A percentile compares a stretch with the other conserved stretches of the same genome.
These are phyloP conservation scores for Penicillium sp. DNA, from an alignment of 2,329 filamentous ascomycete genomes.

Conservation along the genomic window DNA sequence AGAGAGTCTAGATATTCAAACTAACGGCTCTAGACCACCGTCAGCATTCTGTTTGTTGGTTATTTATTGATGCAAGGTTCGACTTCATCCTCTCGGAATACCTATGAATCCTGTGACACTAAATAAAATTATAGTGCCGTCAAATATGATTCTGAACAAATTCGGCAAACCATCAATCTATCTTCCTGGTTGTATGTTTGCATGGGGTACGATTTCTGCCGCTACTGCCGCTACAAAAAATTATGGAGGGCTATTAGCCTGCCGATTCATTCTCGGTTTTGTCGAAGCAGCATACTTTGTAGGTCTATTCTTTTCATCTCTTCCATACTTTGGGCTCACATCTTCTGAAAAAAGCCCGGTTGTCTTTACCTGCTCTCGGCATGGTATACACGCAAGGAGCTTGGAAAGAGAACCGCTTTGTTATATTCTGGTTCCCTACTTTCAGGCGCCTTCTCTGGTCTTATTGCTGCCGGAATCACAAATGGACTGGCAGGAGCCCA, in stretches of 20 bases:
- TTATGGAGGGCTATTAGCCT: conserved; percentile 53
- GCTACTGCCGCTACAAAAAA: conserved; percentile 44
- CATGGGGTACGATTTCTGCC: conserved; percentile 67
- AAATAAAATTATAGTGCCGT: conserved; percentile 41
- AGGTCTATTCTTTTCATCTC: conserved; percentile 47
- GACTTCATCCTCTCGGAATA: too few relatives aligned
- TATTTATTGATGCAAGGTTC: conserved; percentile 4
- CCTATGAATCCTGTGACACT: background rate
- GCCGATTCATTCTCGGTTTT: conserved; percentile 52
- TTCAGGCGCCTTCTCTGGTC: conserved; percentile 72
- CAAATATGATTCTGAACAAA: conserved; percentile 56
- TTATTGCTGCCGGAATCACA: conserved; percentile 68
- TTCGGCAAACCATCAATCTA: conserved; percentile 57
- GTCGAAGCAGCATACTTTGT: conserved; percentile 46
- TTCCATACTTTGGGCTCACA: background rate
- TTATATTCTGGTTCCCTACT: conserved; percentile 68
- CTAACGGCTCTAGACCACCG: background rate
- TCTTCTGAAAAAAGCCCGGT: conserved; percentile 31
- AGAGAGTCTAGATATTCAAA: background rate
- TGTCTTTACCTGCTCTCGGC: conserved; percentile 42
- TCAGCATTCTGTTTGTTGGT: conserved; percentile 1
- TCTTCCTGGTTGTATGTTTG: conserved; percentile 58
- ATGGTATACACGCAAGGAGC: conserved; percentile 28
- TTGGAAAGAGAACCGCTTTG: conserved; percentile 50
- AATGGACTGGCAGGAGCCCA: conserved; percentile 1